These are phyloP conservation scores for Picea sitchensis DNA, from an alignment of 75 land plant species.

Conservation along the genomic window DNA sequence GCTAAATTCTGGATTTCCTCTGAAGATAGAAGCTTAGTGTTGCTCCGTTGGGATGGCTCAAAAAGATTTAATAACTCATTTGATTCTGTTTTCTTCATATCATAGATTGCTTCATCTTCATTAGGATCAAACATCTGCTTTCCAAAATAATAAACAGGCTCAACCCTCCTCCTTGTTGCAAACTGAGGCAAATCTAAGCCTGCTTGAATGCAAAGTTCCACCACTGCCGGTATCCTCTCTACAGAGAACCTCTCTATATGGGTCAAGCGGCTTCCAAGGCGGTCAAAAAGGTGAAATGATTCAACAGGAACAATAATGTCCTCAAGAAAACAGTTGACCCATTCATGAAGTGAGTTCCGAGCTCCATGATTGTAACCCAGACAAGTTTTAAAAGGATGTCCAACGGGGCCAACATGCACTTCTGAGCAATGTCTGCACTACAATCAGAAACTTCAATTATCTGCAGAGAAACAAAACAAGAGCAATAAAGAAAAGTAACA, in stretches of 20 bases:
- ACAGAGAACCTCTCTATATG: constrained; percentile 72
- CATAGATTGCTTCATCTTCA: constrained; percentile 66
- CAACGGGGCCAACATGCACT: constrained; percentile 77
- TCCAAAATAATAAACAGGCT: constrained; percentile 52
- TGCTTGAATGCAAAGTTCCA: constrained; percentile 96
- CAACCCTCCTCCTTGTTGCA: constrained; percentile 76
- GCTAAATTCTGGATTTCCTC: constrained; percentile 41
- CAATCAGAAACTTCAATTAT: neutral
- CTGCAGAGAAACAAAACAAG: neutral
- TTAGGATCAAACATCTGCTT: constrained; percentile 69
- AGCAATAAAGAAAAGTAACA: constrained; percentile 6
- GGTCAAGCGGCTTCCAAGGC: constrained; percentile 57
- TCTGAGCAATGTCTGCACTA: constrained; percentile 78
- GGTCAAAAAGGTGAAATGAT: constrained; percentile 80
- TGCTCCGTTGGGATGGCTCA: constrained; percentile 32
- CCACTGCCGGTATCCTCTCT: constrained; percentile 77
- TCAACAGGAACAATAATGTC: constrained; percentile 81
- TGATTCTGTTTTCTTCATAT: constrained; percentile 17
- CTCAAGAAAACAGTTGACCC: constrained; percentile 55
- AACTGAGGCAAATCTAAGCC: constrained; percentile 87
- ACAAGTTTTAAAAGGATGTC: constrained; percentile 85
- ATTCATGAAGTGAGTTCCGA: constrained; percentile 67
- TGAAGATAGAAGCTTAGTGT: constrained; percentile 13
- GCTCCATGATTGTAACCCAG: constrained; percentile 34
- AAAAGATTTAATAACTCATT: constrained; percentile 26